phyloP scores from a whole-genome alignment of 106 monocot species.

The Acorus gramineus region DNA sequence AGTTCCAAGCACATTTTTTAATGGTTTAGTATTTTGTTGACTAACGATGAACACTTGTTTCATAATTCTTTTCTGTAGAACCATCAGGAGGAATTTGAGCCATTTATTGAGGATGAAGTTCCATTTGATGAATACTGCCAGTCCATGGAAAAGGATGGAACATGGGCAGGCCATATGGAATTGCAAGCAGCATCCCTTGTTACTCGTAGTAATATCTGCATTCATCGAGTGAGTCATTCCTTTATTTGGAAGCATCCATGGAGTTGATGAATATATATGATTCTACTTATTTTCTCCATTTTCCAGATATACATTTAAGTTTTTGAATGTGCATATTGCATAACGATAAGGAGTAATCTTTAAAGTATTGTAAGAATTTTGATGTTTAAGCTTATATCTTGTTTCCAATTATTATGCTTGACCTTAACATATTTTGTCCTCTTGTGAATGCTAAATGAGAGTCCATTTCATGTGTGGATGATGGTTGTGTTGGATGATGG shows the following conservation, averaged over 20 bases:
- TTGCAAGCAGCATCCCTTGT: slow-evolving; percentile 87
- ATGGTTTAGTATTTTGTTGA: not conserved
- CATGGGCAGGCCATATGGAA: slow-evolving; percentile 91
- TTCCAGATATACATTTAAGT: not conserved
- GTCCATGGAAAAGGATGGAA: slow-evolving; percentile 76
- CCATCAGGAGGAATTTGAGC: slow-evolving; percentile 65
- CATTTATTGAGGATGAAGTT: slow-evolving; percentile 87
- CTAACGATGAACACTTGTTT: not conserved
- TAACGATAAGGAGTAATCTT: not conserved
- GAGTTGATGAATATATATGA: no score
- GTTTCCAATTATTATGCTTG: no score
- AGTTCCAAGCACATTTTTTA: not conserved
- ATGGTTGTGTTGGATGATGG: no score
- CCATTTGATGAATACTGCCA: slow-evolving; percentile 80
- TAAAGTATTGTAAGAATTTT: no score
- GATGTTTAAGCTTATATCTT: no score
- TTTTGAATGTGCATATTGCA: not conserved
- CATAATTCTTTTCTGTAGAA: slow-evolving; percentile 24
- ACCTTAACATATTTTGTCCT: no score
- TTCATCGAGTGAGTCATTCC: slow-evolving; percentile 43
- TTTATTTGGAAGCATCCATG: not conserved
- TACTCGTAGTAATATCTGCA: slow-evolving; percentile 67
- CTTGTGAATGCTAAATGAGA: no score
- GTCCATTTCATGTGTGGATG: no score
- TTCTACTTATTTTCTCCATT: not conserved